Evolutionary conservation across 805 yeast genomes (phyloP).

Genomic region (Metschnikowia henanensis): DNA sequence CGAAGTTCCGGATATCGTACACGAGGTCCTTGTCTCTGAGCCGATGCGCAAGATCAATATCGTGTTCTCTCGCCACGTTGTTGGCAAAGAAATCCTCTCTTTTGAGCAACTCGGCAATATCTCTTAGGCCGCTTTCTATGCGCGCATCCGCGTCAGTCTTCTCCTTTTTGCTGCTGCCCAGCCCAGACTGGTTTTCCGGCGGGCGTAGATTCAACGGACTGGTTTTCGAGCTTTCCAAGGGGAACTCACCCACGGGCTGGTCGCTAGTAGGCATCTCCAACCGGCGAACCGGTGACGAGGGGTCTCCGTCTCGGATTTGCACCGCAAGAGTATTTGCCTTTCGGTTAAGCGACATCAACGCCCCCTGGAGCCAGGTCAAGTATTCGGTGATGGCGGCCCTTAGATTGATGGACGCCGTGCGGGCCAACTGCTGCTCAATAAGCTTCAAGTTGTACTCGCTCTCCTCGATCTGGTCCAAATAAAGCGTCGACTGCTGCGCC

Average conservation of each 20-base stretch:
- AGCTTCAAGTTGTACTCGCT: slow-evolving; percentile 50
- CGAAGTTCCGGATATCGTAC: too few species aligned
- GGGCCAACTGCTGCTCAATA: slow-evolving; percentile 49
- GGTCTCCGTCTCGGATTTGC: slow-evolving; percentile 9
- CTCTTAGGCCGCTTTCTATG: slow-evolving; percentile 2
- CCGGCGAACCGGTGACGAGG: slow-evolving; percentile 7
- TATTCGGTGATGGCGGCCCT: slow-evolving; percentile 48
- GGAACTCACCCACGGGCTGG: slow-evolving; percentile 5
- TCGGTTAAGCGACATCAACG: slow-evolving; percentile 3
- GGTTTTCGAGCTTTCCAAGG: slow-evolving; percentile 7
- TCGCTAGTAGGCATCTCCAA: slow-evolving; percentile 4
- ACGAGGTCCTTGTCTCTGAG: too few species aligned
- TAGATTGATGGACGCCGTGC: slow-evolving; percentile 47
- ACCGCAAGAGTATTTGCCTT: slow-evolving; percentile 6
- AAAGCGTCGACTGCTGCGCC: slow-evolving; percentile 41
- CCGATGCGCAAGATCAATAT: slow-evolving; percentile 1
- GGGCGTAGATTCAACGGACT: slow-evolving; percentile 10
- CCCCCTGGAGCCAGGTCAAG: slow-evolving; percentile 28
- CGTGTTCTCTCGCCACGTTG: slow-evolving; percentile 9
- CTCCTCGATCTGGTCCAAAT: slow-evolving; percentile 54
- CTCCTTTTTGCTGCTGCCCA: slow-evolving; percentile 5
- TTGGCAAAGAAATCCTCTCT: slow-evolving; percentile 10
- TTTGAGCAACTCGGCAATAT: slow-evolving; percentile 6
- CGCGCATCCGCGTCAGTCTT: neutral
- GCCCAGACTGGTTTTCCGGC: slow-evolving; percentile 3